Evolutionary conservation across 2,329 filamentous ascomycete genomes (phyloP), one percentile per base, ranked within the genome.

Genomic region (Fusarium fracticaudum): DNA sequence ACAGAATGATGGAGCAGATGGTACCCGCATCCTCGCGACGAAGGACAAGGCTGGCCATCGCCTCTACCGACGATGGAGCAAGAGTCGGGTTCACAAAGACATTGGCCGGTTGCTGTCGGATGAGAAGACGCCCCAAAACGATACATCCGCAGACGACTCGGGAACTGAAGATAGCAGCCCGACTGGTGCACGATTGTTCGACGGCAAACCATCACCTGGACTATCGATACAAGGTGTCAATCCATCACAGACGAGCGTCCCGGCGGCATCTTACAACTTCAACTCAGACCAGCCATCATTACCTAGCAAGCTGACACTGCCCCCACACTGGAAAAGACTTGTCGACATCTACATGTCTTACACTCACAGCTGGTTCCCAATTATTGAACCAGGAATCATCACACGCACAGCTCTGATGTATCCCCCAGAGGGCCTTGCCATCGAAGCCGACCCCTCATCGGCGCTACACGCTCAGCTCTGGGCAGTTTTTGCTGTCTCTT

Each of bases 281-380:
- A 58, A 44, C 33, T 29, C 44, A 44, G 50, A 65, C 44, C 45
- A 55, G 24, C 54, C 65, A 35, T 45, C 45, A 18, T 24, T 50
- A 35, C 61, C 73, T 71, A 58, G 65, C 60, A 82, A 71, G 64
- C 67, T 79, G 45, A 76, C 77, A 45, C 82, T 92, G 1, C 90
- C 87, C 22, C 77, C 80, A 22, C 87, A 89, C 76, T 89, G 87
- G 78, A 91, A 86, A 84, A 85, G 87, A 6, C 85, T 95, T 8
- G 83, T 95, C 44, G 91, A 94, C 73, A 86, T 92, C 9, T 95
- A 94, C 79, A 93, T 94, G 68, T 89, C 92, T 3, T 94, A 93
- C 75, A 93, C 91, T 0, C 92, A 95, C 79, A 90, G 88, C 60
- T 95, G 93, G 93, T 86, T 95, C 33, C 93, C 93, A 0, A 90